Evolutionary conservation across 2,329 filamentous ascomycete genomes (phyloP), one percentile per base, ranked within the genome.

Genomic region (Lasiodiplodia theobromae): DNA sequence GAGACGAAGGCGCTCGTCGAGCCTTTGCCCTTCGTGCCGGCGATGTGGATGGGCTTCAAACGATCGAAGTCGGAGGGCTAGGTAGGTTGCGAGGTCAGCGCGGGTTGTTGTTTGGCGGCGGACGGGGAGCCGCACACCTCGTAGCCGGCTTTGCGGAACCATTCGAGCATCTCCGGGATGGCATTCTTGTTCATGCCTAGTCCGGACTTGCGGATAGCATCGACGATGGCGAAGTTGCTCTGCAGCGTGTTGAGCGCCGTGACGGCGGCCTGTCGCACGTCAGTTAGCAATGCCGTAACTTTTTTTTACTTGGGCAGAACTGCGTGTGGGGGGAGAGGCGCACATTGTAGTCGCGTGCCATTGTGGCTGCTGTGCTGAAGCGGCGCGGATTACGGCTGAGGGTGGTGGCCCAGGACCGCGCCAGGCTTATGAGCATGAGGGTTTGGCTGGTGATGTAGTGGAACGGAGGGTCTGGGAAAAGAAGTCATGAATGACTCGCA

Each of bases 1-100:
- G 93, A 93, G 23, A 93, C 87, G 77, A 94, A 95, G 11, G 94
- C 91, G 72, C 92, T 93, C 0, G 93, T 94, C 2, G 92, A 96
- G 51, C 94, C 94, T 79, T 97, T 98, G 70, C 95, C 95, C 79
- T 97, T 98, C 4, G 94, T 97, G 14, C 95, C 95, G 1, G 95
- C 92, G 56, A 98, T 89, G 77, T 98, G 95, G 70, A 98, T 88
- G 72, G 86, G 82, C 69, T 87, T 90, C 70, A 91, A 75, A 11
- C 76, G 80, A 71, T 89, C 82, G 72, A 91, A 85, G 69, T 90
- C 87, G 16, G 86, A 84, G 21, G 89, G 87, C 88, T 91, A 56
- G 16, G 16, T 34, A 31, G 18, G n/a, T 44, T 53, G 34, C 34
- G 37, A 40, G 52, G 23, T 47, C 25, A 23, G 65, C 58, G 54